Evolutionary conservation across 805 yeast species (phyloP).

Genomic region (Scheffersomyces coipomensis): DNA sequence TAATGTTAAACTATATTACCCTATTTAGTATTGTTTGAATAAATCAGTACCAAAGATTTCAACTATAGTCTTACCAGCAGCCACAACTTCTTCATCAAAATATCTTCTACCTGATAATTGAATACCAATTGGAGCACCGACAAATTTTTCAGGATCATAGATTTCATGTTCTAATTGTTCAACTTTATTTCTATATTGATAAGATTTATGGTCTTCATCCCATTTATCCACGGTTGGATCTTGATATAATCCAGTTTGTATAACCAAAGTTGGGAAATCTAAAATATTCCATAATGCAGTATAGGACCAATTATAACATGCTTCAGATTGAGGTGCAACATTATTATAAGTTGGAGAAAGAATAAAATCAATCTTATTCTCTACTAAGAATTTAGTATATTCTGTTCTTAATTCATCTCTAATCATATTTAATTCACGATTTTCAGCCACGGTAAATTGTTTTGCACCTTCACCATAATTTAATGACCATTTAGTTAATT

Average conservation of each 20-base stretch:
- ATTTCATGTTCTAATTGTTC: slow-evolving; percentile 49
- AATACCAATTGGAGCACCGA: slow-evolving; percentile 55
- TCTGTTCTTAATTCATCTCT: slow-evolving; percentile 61
- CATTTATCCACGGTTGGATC: slow-evolving; percentile 54
- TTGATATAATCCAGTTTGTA: slow-evolving; percentile 62
- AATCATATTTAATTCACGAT: slow-evolving; percentile 50
- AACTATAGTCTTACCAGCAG: slow-evolving; percentile 40
- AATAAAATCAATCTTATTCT: slow-evolving; percentile 61
- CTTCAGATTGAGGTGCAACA: slow-evolving; percentile 67
- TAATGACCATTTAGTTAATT: slow-evolving; percentile 62
- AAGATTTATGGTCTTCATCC: slow-evolving; percentile 30
- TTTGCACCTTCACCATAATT: slow-evolving; percentile 58
- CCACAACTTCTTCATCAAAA: slow-evolving; percentile 56
- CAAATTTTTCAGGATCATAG: slow-evolving; percentile 47
- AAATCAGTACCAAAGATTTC: slow-evolving; percentile 31
- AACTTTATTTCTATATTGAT: slow-evolving; percentile 42
- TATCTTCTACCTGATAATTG: slow-evolving; percentile 56
- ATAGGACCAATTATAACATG: slow-evolving; percentile 76
- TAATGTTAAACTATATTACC: neutral
- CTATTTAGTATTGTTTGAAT: slow-evolving; percentile 10
- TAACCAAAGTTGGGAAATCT: slow-evolving; percentile 65
- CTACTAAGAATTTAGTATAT: slow-evolving; percentile 52
- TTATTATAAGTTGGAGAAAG: slow-evolving; percentile 68
- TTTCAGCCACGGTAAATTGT: slow-evolving; percentile 46
- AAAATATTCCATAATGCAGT: slow-evolving; percentile 70